Conservation (phyloP, 805 yeast genomes). For the Lipomyces sp. region DNA sequence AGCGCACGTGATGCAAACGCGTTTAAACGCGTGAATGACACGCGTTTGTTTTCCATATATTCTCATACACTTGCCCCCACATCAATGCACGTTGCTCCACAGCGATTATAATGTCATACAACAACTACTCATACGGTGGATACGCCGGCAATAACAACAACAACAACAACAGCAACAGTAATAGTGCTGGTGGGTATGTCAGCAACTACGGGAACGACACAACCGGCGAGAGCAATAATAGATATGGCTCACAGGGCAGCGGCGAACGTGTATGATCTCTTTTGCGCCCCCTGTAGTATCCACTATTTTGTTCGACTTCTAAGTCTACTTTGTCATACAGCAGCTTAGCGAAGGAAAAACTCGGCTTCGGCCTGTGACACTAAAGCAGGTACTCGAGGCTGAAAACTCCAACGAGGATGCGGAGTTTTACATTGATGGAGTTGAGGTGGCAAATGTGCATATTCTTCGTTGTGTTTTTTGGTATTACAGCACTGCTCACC, state of each 20-base stretch:
- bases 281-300: too few relatives aligned
- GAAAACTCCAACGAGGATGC: conserved; percentile 53
- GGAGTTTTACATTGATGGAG: conserved; percentile 51
- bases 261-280: background rate
- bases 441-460: conserved; percentile 34
- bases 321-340: too few relatives aligned
- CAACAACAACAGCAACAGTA: background rate
- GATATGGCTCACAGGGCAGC: background rate
- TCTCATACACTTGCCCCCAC: too few relatives aligned
- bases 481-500: background rate
- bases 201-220: background rate
- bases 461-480: background rate
- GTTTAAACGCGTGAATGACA: too few relatives aligned
- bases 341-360: conserved; percentile 22
- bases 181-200: too few relatives aligned
- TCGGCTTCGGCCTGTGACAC: conserved; percentile 52
- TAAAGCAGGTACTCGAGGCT: conserved; percentile 58
- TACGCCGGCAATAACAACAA: background rate
- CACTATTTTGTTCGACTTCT: too few relatives aligned
- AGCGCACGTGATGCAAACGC: too few relatives aligned
- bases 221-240: too few relatives aligned
- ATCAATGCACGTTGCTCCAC: too few relatives aligned
- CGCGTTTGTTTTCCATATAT: too few relatives aligned
- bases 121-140: background rate
- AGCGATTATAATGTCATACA: background rate